These are phyloP conservation scores for Thraustotheca clavata DNA, from an alignment of 352 stramenopile species.

Conservation along the genomic window DNA sequence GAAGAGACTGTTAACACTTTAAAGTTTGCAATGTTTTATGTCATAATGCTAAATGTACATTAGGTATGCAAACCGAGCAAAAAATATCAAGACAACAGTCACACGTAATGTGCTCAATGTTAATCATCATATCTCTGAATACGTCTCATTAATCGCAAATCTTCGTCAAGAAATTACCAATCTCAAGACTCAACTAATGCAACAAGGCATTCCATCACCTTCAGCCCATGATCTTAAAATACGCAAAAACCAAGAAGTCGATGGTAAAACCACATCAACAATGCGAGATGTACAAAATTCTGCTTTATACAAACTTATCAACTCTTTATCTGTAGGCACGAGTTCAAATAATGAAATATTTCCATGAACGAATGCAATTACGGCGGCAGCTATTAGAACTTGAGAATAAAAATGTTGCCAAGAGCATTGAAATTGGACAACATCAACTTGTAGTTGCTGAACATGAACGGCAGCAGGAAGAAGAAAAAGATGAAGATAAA, in stretches of 20 bases:
- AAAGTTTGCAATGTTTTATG: slow-evolving; percentile 33
- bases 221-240: slow-evolving; percentile 8
- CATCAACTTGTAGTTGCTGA: slow-evolving; percentile 35
- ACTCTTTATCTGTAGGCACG: slow-evolving; percentile 33
- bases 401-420: slow-evolving; percentile 68
- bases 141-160: slow-evolving; percentile 74
- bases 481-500: slow-evolving; percentile 24
- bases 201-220: slow-evolving; percentile 21
- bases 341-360: slow-evolving; percentile 70
- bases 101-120: slow-evolving; percentile 79
- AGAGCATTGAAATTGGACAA: slow-evolving; percentile 43
- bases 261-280: not conserved
- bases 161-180: slow-evolving; percentile 80
- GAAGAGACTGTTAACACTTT: slow-evolving; percentile 92
- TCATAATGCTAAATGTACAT: not conserved
- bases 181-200: slow-evolving; percentile 55
- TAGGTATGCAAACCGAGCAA: slow-evolving; percentile 83
- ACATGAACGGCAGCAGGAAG: slow-evolving; percentile 18
- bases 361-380: slow-evolving; percentile 81
- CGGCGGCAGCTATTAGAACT: slow-evolving; percentile 61
- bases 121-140: slow-evolving; percentile 82
- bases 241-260: not conserved
- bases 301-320: not conserved
- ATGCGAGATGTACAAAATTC: slow-evolving; percentile 12
- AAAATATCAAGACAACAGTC: slow-evolving; percentile 91